Percentiles rank a stretch among this genome's conserved stretches.
Evolutionary conservation across 1,284 basidiomycete species (phyloP).

Genomic region (Ceratobasidium sp.): DNA sequence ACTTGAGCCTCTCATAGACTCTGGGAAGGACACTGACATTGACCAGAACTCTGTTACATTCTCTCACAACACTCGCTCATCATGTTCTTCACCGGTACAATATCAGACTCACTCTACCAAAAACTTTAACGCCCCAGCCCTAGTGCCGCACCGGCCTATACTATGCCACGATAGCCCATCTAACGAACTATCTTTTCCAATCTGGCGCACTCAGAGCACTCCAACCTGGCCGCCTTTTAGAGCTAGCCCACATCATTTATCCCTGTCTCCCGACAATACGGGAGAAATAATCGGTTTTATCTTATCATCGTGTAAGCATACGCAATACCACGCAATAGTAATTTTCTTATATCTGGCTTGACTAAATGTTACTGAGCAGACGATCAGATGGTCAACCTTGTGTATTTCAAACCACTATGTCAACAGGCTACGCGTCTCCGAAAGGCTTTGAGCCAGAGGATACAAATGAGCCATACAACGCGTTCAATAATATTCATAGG

Average conservation of each 20-base stretch:
- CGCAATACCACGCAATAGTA: neutral
- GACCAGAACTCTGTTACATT: too few species aligned
- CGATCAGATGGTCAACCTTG: neutral
- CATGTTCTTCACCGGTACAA: too few species aligned
- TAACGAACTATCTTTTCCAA: too few species aligned
- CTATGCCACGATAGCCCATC: too few species aligned
- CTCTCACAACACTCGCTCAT: too few species aligned
- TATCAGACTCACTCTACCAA: too few species aligned
- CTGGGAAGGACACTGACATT: neutral
- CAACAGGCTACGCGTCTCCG: neutral
- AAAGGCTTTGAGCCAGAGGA: neutral
- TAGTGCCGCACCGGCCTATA: too few species aligned
- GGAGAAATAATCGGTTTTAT: neutral
- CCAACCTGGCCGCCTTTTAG: neutral
- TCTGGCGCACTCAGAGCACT: too few species aligned
- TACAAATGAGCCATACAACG: neutral
- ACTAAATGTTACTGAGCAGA: neutral
- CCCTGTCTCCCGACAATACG: neutral
- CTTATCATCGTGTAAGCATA: neutral
- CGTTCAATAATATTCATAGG: neutral
- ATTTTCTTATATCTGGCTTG: neutral
- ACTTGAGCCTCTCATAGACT: too few species aligned
- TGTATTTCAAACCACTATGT: neutral
- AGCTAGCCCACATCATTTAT: neutral
- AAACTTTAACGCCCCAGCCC: too few species aligned